These are phyloP conservation scores for Hymenoscyphus occultus DNA, from an alignment of 2,329 filamentous ascomycete genomes.

Conservation along the genomic window DNA sequence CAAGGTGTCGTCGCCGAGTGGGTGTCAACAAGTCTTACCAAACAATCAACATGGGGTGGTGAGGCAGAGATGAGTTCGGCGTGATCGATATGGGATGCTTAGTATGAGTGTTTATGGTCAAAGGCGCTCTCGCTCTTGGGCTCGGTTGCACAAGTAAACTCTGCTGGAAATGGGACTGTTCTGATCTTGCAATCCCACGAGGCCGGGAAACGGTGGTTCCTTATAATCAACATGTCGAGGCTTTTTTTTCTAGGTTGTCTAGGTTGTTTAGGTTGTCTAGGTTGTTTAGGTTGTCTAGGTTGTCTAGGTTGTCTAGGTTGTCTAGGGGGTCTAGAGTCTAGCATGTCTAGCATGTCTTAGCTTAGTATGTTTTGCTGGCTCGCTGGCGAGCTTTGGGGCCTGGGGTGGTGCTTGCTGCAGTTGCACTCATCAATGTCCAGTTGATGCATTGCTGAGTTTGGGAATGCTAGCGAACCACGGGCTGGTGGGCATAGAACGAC, in stretches of 20 bases:
- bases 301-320: not conserved
- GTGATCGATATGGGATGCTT: not conserved
- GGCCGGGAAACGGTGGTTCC: not conserved
- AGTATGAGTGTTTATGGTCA: too few relatives aligned
- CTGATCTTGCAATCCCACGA: not conserved
- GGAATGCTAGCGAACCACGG: conserved; percentile 26
- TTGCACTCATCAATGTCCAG: not conserved
- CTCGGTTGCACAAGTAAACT: too few relatives aligned
- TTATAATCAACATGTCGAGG: not conserved
- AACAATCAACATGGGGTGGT: not conserved
- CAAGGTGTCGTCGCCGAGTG: not conserved
- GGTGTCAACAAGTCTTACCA: not conserved
- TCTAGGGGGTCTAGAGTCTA: not conserved
- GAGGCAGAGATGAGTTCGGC: not conserved
- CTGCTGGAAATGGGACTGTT: not conserved
- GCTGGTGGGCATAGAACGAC: not conserved
- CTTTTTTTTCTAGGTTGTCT: not conserved
- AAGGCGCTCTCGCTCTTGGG: too few relatives aligned
- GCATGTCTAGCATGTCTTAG: not conserved
- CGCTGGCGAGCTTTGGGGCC: not conserved
- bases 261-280: too few relatives aligned
- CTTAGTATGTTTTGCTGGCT: not conserved
- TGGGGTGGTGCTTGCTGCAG: conserved; percentile 12
- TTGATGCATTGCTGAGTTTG: conserved; percentile 17
- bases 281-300: not conserved